These are phyloP conservation scores for Durusdinium trenchii DNA, from an alignment of 73 alveolate genomes.

Conservation along the genomic window DNA sequence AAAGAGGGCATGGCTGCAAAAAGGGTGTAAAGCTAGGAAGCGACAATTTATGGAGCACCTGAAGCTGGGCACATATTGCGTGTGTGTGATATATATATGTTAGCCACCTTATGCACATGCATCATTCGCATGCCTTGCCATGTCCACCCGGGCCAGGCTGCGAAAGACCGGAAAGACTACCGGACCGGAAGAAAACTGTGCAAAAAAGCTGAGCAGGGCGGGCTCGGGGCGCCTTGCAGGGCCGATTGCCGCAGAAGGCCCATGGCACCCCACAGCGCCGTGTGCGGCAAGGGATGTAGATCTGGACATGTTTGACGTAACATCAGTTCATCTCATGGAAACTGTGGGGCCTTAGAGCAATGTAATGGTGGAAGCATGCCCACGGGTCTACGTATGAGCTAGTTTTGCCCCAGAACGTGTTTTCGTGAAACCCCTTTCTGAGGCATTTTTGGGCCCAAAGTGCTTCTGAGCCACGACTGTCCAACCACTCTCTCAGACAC, in stretches of 20 bases:
- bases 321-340: neutral
- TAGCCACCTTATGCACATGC: neutral
- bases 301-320: neutral
- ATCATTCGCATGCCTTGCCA: no score
- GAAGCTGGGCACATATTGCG: neutral
- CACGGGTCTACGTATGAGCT: neutral
- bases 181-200: no score
- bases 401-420: conserved; percentile 18
- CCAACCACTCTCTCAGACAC: no score
- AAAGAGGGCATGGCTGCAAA: neutral
- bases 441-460: conserved; percentile 25
- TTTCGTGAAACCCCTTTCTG: neutral
- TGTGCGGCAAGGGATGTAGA: neutral
- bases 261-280: neutral
- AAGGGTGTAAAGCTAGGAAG: neutral
- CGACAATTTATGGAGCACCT: neutral
- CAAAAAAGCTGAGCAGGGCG: neutral
- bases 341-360: neutral
- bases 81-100: neutral
- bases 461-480: no score
- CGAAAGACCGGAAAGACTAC: no score
- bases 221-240: neutral
- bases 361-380: neutral
- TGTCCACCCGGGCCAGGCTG: no score
- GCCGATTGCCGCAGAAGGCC: neutral